These are phyloP conservation scores for Tylopilus sp. DNA, from an alignment of 1,284 basidiomycete species.

Conservation along the genomic window DNA sequence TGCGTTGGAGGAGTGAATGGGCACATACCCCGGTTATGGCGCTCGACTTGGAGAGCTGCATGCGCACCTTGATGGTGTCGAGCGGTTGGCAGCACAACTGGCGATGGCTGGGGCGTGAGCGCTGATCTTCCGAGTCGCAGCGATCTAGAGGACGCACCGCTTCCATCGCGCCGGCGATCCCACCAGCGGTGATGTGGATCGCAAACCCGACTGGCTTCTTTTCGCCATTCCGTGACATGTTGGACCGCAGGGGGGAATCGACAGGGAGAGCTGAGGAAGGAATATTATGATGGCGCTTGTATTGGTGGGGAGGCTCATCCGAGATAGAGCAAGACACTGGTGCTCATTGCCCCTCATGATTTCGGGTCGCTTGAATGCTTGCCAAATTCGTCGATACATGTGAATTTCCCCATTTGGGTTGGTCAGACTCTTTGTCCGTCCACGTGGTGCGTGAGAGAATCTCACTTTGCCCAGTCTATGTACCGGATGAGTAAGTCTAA, in stretches of 20 bases:
- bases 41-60: constrained; percentile 90
- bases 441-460: background rate
- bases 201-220: constrained; percentile 80
- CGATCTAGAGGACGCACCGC: constrained; percentile 53
- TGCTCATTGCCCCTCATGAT: constrained; percentile 19
- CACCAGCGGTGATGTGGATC: constrained; percentile 89
- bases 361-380: background rate
- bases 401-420: constrained; percentile 27
- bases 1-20: constrained; percentile 47
- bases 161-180: constrained; percentile 88
- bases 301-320: background rate
- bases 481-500: constrained; percentile 1
- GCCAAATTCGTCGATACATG: constrained; percentile 18
- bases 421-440: constrained; percentile 21
- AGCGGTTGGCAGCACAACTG: constrained; percentile 80
- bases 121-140: background rate
- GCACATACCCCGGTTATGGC: constrained; percentile 71
- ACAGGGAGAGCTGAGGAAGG: background rate
- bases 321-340: background rate
- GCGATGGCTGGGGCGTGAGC: background rate
- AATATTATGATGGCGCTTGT: background rate
- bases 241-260: constrained; percentile 4
- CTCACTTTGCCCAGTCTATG: constrained; percentile 6
- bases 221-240: constrained; percentile 57
- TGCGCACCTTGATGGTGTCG: constrained; percentile 98